phyloP scores from a whole-genome alignment of 306 rosid genomes.

The Cicer judaicum region DNA sequence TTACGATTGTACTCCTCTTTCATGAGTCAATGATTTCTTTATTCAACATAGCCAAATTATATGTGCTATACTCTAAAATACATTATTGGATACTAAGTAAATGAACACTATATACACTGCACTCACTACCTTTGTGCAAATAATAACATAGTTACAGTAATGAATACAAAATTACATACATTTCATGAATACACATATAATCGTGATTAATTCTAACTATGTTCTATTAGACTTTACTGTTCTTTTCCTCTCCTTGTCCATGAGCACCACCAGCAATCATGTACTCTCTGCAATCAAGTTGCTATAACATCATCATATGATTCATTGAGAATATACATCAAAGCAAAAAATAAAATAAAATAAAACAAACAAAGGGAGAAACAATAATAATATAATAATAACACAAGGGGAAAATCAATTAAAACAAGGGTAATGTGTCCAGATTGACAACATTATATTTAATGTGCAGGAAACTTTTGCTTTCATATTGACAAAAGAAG shows the following conservation, averaged over 20 bases:
- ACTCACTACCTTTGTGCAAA: conserved; percentile 40
- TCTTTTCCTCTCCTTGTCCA: conserved; percentile 45
- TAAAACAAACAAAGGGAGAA: neutral
- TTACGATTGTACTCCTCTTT: neutral
- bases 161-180: conserved; percentile 35
- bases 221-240: conserved; percentile 41
- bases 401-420: too few relatives aligned
- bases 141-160: conserved; percentile 33
- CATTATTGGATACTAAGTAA: conserved; percentile 17
- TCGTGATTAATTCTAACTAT: conserved; percentile 32
- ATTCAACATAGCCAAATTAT: conserved; percentile 18
- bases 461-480: too few relatives aligned
- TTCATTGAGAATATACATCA: conserved; percentile 25
- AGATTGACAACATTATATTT: too few relatives aligned
- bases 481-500: too few relatives aligned
- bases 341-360: neutral
- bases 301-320: conserved; percentile 4
- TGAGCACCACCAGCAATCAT: conserved; percentile 53
- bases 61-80: neutral
- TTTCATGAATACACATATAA: conserved; percentile 23
- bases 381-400: too few relatives aligned
- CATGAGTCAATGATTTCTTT: neutral
- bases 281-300: conserved; percentile 60
- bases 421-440: too few relatives aligned
- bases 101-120: conserved; percentile 3